A percentile compares a stretch with the other conserved stretches of the same genome.
Conservation (phyloP, 257 asterid species). For the Solanum chiquidenum region DNA sequence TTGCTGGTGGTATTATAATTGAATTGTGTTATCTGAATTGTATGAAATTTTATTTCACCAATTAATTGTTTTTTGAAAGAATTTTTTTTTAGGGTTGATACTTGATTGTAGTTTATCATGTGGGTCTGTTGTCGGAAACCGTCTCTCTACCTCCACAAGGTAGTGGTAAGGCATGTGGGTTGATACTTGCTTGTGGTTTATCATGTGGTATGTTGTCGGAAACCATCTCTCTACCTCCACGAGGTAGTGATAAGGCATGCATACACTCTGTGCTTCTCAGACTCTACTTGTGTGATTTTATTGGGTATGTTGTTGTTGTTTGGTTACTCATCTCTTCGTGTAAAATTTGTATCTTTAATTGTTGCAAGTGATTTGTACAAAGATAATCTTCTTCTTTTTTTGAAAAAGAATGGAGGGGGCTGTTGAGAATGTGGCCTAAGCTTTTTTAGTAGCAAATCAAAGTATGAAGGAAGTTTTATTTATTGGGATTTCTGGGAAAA, state of each 20-base stretch:
- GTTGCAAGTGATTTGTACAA: background rate
- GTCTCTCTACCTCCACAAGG: no score
- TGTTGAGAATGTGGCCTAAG: background rate
- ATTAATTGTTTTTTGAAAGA: background rate
- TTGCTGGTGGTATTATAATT: no score
- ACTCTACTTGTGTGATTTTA: background rate
- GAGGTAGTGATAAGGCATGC: no score
- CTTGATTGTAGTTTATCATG: no score
- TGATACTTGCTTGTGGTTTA: no score
- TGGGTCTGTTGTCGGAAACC: no score
- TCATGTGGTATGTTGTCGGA: no score
- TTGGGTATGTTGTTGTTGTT: background rate
- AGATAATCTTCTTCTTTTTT: background rate
- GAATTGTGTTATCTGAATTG: background rate
- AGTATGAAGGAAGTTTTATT: background rate
- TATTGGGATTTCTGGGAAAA: background rate
- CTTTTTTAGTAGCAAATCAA: background rate
- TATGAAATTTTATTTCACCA: background rate
- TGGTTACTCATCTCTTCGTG: background rate
- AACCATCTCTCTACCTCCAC: no score
- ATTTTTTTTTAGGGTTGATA: background rate
- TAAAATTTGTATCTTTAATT: background rate
- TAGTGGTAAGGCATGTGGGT: no score
- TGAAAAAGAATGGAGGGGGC: background rate
- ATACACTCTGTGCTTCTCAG: fast-evolving